These are phyloP conservation scores for Pouteria glomerata DNA, from an alignment of 148 eudicot genomes.

Conservation along the genomic window DNA sequence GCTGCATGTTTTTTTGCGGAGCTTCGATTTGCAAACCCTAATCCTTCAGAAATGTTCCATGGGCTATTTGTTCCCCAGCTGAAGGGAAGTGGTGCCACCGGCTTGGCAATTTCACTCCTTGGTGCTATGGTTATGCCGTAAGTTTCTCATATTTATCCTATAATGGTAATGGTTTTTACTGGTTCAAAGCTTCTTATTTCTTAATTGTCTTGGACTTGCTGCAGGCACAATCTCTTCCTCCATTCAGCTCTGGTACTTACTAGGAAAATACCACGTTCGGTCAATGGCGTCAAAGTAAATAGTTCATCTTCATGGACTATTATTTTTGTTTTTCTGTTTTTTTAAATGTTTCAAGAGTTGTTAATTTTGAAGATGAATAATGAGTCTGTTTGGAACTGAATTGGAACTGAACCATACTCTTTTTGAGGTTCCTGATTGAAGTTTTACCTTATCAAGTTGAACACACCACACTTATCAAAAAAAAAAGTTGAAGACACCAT, in stretches of 20 bases:
- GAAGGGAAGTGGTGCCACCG: conserved; percentile 81
- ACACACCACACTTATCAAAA: no score
- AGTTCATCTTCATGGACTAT: not conserved
- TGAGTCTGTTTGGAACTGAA: not conserved
- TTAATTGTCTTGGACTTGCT: conserved; percentile 17
- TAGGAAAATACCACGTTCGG: conserved; percentile 90
- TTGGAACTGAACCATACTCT: no score
- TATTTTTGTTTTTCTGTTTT: not conserved
- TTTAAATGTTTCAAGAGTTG: not conserved
- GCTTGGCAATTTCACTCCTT: conserved; percentile 89
- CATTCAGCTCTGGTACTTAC: conserved; percentile 98
- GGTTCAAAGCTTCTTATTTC: not conserved
- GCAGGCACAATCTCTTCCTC: conserved; percentile 97
- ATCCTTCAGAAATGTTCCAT: conserved; percentile 59
- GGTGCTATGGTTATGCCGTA: conserved; percentile 99
- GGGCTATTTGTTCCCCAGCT: conserved; percentile 96
- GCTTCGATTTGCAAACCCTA: conserved; percentile 84
- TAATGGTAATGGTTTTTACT: not conserved
- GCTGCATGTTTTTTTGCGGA: conserved; percentile 84
- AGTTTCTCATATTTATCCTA: conserved; percentile 24
- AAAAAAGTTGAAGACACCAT: no score
- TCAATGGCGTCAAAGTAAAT: conserved; percentile 70
- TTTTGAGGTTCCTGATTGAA: not conserved
- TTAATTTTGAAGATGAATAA: no score
- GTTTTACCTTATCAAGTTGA: not conserved